phyloP scores from a whole-genome alignment of 2,329 filamentous ascomycete species.

The Colletotrichum scovillei region DNA sequence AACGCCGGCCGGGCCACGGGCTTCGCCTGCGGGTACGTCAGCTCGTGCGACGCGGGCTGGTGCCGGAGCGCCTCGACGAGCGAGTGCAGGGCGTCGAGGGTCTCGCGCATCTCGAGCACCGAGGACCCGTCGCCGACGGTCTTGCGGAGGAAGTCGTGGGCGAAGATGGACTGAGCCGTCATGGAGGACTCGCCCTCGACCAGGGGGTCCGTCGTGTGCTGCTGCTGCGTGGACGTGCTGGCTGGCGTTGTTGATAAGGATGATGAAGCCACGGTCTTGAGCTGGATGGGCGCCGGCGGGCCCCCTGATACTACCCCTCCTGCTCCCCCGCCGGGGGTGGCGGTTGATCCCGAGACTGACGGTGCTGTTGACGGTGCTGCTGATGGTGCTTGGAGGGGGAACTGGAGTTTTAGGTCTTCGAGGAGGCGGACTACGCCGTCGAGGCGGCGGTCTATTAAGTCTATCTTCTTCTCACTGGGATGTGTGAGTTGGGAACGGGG shows the following conservation, averaged over 20 bases:
- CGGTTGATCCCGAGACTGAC: background rate
- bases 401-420: conserved; percentile 46
- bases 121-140: conserved; percentile 45
- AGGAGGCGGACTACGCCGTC: conserved; percentile 48
- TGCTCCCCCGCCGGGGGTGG: background rate
- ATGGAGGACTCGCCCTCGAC: conserved; percentile 59
- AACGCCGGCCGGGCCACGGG: conserved; percentile 8
- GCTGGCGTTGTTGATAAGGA: conserved; percentile 32
- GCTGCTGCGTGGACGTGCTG: conserved; percentile 33
- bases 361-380: background rate
- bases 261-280: background rate
- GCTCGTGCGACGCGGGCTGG: conserved; percentile 40
- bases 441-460: conserved; percentile 49
- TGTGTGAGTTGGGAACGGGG: too few species aligned
- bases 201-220: conserved; percentile 42
- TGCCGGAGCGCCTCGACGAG: conserved; percentile 43
- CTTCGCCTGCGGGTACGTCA: conserved; percentile 40
- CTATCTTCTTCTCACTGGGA: conserved; percentile 39
- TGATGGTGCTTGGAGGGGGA: conserved; percentile 28
- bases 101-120: conserved; percentile 47
- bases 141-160: conserved; percentile 56
- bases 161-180: conserved; percentile 58
- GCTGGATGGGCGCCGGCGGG: background rate
- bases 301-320: too few species aligned
- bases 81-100: conserved; percentile 47